Percentiles rank a stretch among this genome's conserved stretches.
phyloP scores from a whole-genome alignment of 1,139 yeast species.

The Suhomyces choctaworum region DNA sequence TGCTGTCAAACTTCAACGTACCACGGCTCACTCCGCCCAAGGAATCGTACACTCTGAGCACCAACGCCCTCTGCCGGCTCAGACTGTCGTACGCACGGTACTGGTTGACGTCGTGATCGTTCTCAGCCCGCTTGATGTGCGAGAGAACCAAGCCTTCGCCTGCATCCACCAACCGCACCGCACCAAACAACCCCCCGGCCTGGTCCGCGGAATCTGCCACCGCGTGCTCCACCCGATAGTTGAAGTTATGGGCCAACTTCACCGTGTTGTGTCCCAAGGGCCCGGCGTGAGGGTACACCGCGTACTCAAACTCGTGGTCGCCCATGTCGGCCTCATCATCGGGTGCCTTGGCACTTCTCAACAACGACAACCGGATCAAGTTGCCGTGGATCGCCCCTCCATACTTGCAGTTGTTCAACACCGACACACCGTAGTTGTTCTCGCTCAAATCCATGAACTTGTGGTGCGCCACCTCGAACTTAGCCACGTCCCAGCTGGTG shows the following conservation, averaged over 20 bases:
- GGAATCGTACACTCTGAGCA: slow-evolving; percentile 79
- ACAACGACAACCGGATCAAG: slow-evolving; percentile 74
- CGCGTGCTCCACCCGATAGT: slow-evolving; percentile 47
- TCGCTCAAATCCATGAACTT: slow-evolving; percentile 92
- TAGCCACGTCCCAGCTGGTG: slow-evolving; percentile 94
- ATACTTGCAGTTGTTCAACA: slow-evolving; percentile 82
- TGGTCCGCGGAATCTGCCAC: slow-evolving; percentile 22
- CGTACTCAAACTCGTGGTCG: slow-evolving; percentile 76
- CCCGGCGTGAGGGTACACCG: slow-evolving; percentile 79
- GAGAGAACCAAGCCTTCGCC: slow-evolving; percentile 65
- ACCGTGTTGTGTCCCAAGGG: slow-evolving; percentile 64
- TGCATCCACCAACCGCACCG: slow-evolving; percentile 48
- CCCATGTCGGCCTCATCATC: slow-evolving; percentile 96
- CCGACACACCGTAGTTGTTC: slow-evolving; percentile 80
- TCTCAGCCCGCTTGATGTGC: slow-evolving; percentile 84
- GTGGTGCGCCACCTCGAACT: slow-evolving; percentile 94
- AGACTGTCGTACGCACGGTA: slow-evolving; percentile 14
- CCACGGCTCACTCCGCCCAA: slow-evolving; percentile 76
- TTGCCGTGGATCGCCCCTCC: slow-evolving; percentile 93
- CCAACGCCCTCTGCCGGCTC: slow-evolving; percentile 49
- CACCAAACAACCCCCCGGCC: slow-evolving; percentile 22
- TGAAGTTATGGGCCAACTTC: slow-evolving; percentile 75
- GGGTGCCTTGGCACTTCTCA: slow-evolving; percentile 88
- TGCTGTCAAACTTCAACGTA: slow-evolving; percentile 38
- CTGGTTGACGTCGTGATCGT: slow-evolving; percentile 60